These are phyloP conservation scores for Suhomyces bribrorum DNA, from an alignment of 1,139 yeast species.

Conservation along the genomic window DNA sequence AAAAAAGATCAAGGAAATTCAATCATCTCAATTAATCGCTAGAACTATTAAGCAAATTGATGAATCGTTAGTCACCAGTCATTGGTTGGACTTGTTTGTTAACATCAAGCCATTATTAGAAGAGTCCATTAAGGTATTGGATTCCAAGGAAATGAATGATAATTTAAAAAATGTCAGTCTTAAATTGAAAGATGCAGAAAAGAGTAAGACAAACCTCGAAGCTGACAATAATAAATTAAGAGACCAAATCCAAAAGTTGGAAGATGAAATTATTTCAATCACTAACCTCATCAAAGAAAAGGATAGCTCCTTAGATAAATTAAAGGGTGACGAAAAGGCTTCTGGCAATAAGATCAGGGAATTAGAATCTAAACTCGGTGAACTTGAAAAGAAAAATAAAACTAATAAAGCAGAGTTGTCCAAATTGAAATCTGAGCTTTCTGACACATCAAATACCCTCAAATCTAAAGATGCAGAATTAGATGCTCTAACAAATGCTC, in stretches of 20 bases:
- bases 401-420: slow-evolving; percentile 20
- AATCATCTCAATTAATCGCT: slow-evolving; percentile 71
- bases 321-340: slow-evolving; percentile 27
- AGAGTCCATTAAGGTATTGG: slow-evolving; percentile 61
- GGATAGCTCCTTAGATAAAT: slow-evolving; percentile 25
- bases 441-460: slow-evolving; percentile 9
- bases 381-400: slow-evolving; percentile 19
- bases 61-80: slow-evolving; percentile 52
- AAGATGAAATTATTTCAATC: slow-evolving; percentile 34
- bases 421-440: slow-evolving; percentile 12
- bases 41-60: slow-evolving; percentile 60
- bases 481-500: slow-evolving; percentile 20
- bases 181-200: slow-evolving; percentile 42
- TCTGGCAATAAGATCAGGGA: slow-evolving; percentile 13
- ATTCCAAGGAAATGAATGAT: slow-evolving; percentile 57
- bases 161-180: slow-evolving; percentile 37
- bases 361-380: slow-evolving; percentile 16
- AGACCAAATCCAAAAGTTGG: slow-evolving; percentile 55
- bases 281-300: slow-evolving; percentile 30
- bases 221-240: slow-evolving; percentile 23
- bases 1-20: slow-evolving; percentile 56
- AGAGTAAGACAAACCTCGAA: slow-evolving; percentile 20
- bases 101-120: slow-evolving; percentile 76
- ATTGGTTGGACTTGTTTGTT: slow-evolving; percentile 79
- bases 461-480: slow-evolving; percentile 18